Base-by-base conservation (phyloP, 805 yeast species). In the Candida berthetii region DNA sequence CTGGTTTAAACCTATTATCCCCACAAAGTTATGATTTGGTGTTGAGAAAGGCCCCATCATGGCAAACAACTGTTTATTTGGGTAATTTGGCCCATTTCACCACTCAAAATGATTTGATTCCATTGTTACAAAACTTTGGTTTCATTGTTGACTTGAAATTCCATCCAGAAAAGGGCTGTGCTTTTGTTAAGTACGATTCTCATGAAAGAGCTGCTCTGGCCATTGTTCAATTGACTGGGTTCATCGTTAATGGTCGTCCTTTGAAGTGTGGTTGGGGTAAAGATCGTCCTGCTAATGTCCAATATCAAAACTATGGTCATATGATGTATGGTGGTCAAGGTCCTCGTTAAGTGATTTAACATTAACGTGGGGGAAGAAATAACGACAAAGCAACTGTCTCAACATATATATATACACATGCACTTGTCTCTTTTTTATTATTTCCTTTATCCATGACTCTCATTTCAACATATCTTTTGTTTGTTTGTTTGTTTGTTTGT, bases 181-280 rank as follows among this genome's bases (percentile, higher is more conserved):
- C 96, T 10, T 89, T 88, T 67, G 91, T 85, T 47, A 83, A 82
- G 61, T 87, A 80, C 57, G 95, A 85, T 54, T 72, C 86, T 35
- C 96, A 88, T 61, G 95, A 88, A 54, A 71, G 87, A 45, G 96
- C 96, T 5, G 95, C 96, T 2, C 68, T 85, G 54, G 95, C 95
- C 37, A 87, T 88, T 54, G 83, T 82, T 27, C 91, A 85, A 54
- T 68, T 89, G 48, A 68, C 74, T 16, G 93, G 95, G 1, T 74
- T 80, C 51, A 71, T 71, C 39, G 64, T 87, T 50, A 81, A 83
- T 55, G 95, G 95, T 18, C 73, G 95, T 57, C 81, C 84, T 18
- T 63, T 87, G 57, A 82, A 81, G 57, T 79, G 88, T 51, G 90
- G 95, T 28, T 89, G 96, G 96, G 96, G 96, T 40, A 85, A 80